Evolutionary conservation across 2,329 filamentous ascomycete genomes (phyloP).

Genomic region (Phyllosticta citribraziliensis): DNA sequence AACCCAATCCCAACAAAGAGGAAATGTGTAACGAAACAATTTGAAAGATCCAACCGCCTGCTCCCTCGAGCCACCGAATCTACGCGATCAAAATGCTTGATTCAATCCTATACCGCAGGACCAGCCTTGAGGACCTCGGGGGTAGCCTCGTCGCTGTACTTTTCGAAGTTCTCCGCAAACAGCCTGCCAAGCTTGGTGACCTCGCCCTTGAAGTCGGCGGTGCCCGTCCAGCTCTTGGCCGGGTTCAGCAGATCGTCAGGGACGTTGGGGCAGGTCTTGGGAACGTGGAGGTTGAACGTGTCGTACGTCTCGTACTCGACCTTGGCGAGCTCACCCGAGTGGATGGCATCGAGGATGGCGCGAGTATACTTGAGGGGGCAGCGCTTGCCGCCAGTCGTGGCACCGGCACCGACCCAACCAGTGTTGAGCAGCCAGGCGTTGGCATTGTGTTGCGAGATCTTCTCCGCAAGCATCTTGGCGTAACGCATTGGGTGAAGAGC

Average conservation of each 20-base stretch:
- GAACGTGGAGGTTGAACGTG: conserved; percentile 94
- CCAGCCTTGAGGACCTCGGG: conserved; percentile 37
- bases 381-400: conserved; percentile 84
- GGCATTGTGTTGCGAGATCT: conserved; percentile 90
- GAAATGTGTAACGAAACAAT: neutral
- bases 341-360: conserved; percentile 95
- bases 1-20: neutral
- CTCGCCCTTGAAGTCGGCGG: conserved; percentile 73
- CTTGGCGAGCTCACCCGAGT: conserved; percentile 90
- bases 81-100: neutral
- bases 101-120: conserved; percentile 19
- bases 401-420: conserved; percentile 89
- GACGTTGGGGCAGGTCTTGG: conserved; percentile 80
- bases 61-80: neutral
- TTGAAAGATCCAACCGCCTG: neutral
- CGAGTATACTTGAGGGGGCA: conserved; percentile 98
- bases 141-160: conserved; percentile 72
- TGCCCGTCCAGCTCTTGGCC: conserved; percentile 79
- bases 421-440: conserved; percentile 99
- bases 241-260: conserved; percentile 92
- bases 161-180: conserved; percentile 96
- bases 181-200: conserved; percentile 82
- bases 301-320: conserved; percentile 92
- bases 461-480: conserved; percentile 95
- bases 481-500: conserved; percentile 99